Base-by-base conservation (phyloP, 257 asterid genomes). In the Solanum okadae region DNA sequence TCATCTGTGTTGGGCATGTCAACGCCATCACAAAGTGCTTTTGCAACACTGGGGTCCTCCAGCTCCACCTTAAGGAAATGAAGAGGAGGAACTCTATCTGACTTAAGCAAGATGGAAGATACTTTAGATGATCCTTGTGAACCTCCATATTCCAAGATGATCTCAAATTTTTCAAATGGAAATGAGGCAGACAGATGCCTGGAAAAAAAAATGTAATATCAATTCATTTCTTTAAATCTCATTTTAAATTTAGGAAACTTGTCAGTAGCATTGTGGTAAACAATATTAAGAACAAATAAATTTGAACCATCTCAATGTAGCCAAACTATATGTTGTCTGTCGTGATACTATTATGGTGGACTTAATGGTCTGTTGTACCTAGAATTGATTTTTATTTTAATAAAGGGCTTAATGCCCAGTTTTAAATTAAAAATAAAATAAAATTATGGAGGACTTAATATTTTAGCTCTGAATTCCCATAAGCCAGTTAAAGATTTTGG, bases 131-230 rank as follows among this genome's bases (percentile, higher is more conserved):
- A 91, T 91, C 77, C 91, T 83, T 88, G 86, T 25, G 94, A 81
- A 89, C 95, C 97, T 68, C 97, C 97, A 92, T 94, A 93, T 91
- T 94, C 97, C 95, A 94, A 87, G 90, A 94, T 91, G 86, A 86
- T 73, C 83, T 90, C 91, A 88, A 93, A 94, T 90, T 91, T 89
- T 79, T 88, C 88, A 42, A 91, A 89, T 12, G 97, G 95, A 88
- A 94, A 93, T 83, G 95, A 92, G 87, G 95, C 70, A 88, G 92
- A 85, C 81, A 94, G 79, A 85, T 63, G 86, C 90, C 97, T 94
- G 65, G 87, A 88, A 86, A 88, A 42, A 40, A 85, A 89, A 88
- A 34, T 25, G 84, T 82, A 46, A 52, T 85, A 65, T 89, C 86
- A 90, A 33, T 83, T 88, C 79, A 91, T 81, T 49, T 75, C 83